Evolutionary conservation across 2,329 filamentous ascomycete genomes (phyloP).

Genomic region (Diaporthe sp.): DNA sequence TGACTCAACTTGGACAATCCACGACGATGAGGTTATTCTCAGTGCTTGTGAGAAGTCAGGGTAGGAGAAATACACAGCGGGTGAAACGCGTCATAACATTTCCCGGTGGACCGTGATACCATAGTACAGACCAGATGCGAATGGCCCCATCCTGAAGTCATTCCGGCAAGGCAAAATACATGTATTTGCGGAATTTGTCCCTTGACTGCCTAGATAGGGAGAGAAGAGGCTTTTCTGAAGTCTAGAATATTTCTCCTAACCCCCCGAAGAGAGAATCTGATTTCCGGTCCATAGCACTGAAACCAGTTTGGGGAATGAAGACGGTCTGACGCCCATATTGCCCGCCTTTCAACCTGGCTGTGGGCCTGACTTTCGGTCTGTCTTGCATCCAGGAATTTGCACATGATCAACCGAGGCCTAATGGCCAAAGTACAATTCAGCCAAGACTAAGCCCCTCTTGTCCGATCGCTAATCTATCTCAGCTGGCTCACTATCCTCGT

Average conservation of each 20-base stretch:
- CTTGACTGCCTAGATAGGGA: too few relatives aligned
- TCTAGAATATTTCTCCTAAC: not conserved
- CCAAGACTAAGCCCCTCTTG: not conserved
- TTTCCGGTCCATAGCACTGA: not conserved
- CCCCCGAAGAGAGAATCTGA: not conserved
- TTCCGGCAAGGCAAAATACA: not conserved
- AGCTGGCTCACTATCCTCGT: not conserved
- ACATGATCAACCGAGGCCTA: slow-evolving; percentile 3
- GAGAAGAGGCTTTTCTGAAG: too few relatives aligned
- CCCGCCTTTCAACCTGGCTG: not conserved
- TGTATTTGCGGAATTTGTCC: not conserved
- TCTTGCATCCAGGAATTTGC: not conserved
- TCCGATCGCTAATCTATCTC: too few relatives aligned
- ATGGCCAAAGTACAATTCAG: not conserved
- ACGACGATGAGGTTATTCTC: not conserved
- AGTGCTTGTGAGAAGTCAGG: not conserved
- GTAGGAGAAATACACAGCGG: not conserved
- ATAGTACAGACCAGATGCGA: not conserved
- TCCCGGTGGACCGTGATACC: not conserved
- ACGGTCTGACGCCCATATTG: not conserved
- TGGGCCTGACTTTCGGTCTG: not conserved
- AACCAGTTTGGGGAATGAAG: not conserved
- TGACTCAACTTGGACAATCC: not conserved
- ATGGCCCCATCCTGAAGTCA: not conserved
- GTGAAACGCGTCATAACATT: not conserved